Conservation (phyloP, 2,329 filamentous ascomycete species). For the Phaeosphaeria sp. region DNA sequence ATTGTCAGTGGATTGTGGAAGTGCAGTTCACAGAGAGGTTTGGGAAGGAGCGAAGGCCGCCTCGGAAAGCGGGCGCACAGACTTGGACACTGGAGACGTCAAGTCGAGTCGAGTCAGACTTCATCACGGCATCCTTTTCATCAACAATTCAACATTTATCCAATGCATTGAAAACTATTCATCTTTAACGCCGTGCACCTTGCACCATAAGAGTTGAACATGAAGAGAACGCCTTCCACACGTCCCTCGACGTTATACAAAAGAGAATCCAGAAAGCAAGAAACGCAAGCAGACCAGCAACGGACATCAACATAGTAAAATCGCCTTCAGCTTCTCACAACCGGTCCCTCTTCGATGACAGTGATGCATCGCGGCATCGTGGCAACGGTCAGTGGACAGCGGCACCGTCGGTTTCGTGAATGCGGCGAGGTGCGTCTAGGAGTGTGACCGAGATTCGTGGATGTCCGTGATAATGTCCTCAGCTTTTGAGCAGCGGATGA, state of each 20-base stretch:
- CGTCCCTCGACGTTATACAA: too few relatives aligned
- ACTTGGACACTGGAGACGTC: constrained; percentile 2
- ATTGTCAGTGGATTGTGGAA: constrained; percentile 28
- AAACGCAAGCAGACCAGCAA: too few relatives aligned
- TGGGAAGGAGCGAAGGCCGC: not conserved
- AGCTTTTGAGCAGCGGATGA: constrained; percentile 7
- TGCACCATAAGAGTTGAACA: not conserved
- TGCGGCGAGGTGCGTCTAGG: too few relatives aligned
- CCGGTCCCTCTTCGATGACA: too few relatives aligned
- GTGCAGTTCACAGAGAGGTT: not conserved
- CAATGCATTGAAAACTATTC: constrained; percentile 1
- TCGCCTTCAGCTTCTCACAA: too few relatives aligned
- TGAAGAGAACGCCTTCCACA: constrained; percentile 4
- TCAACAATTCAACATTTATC: not conserved
- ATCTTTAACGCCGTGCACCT: not conserved
- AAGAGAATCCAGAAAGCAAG: too few relatives aligned
- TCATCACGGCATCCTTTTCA: constrained; percentile 1
- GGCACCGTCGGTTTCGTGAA: too few relatives aligned
- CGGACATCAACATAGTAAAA: too few relatives aligned
- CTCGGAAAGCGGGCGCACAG: constrained; percentile 2
- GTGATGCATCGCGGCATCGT: too few relatives aligned
- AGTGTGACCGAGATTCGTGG: too few relatives aligned
- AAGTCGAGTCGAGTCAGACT: constrained; percentile 2
- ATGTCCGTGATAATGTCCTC: too few relatives aligned
- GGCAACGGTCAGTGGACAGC: too few relatives aligned